Evolutionary conservation across 1,284 basidiomycete genomes (phyloP).

Genomic region (Cystobasidium slooffiae): DNA sequence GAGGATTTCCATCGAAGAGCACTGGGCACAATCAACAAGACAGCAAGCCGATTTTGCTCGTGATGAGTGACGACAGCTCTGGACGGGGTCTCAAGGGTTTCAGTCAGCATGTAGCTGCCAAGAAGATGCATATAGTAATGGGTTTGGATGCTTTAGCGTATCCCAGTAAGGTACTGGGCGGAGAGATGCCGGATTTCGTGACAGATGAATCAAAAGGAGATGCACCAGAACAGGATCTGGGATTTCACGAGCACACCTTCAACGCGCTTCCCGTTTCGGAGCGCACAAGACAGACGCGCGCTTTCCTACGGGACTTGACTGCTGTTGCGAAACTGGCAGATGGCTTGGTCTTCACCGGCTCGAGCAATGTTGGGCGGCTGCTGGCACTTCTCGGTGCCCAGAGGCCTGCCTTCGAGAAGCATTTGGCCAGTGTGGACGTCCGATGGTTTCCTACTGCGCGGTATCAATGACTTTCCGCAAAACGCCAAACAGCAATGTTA

Average conservation of each 20-base stretch:
- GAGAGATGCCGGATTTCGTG: neutral
- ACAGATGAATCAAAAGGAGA: neutral
- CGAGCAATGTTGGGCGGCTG: constrained; percentile 51
- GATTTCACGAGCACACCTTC: constrained; percentile 48
- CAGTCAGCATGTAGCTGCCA: constrained; percentile 14
- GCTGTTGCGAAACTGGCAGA: constrained; percentile 45
- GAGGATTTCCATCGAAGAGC: neutral
- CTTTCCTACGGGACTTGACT: constrained; percentile 52
- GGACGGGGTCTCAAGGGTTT: constrained; percentile 44
- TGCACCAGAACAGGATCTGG: neutral
- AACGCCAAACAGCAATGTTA: neutral
- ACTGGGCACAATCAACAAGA: neutral
- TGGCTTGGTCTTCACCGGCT: constrained; percentile 50
- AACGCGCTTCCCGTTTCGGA: constrained; percentile 45
- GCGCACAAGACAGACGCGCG: constrained; percentile 40
- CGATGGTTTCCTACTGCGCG: constrained; percentile 46
- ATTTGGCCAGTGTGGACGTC: constrained; percentile 49
- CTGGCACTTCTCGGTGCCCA: constrained; percentile 46
- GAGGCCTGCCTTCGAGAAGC: constrained; percentile 11
- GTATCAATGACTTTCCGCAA: constrained; percentile 2
- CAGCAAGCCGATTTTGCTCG: neutral
- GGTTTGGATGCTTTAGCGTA: neutral
- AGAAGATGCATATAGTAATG: constrained; percentile 21
- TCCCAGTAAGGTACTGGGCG: neutral
- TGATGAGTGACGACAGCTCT: constrained; percentile 48